Evolutionary conservation across 2,329 filamentous ascomycete species (phyloP), one percentile per base, ranked within the genome.

Genomic region (Colletotrichum nymphaeae): DNA sequence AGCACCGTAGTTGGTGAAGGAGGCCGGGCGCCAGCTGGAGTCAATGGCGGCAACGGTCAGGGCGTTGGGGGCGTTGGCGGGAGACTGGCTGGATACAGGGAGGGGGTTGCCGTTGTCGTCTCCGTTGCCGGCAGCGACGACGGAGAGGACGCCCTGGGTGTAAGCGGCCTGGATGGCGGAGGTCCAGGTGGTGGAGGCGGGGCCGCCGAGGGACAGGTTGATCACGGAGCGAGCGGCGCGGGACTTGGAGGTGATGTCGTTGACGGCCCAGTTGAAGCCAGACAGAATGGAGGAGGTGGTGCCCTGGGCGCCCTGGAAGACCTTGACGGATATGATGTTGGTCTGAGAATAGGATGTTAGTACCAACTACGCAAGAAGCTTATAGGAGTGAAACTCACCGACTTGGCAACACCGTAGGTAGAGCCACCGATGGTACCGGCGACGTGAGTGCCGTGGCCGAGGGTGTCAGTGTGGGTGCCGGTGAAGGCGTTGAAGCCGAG

Each of bases 61-160:
- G 62, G 87, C 88, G 32, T 81, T 80, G 14, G 84, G 76, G 8
- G 85, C 84, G 1, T 84, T 86, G 2, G 87, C 88, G 0, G 88
- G 88, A 0, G 88, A 90, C 35, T 37, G 14, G 35, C 35, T 37
- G 35, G 35, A 37, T 14, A 37, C 35, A 16, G 35, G 35, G 14
- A 37, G 35, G 55, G 78, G 81, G 75, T 81, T 79, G 7, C 42
- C 63, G 5, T 60, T 66, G 24, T 63, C 59, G 2, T 83, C 81
- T 16, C 77, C 78, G 78, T 90, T 91, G 22, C 89, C 89, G 24
- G 89, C 89, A 3, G 89, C 88, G 0, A 89, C 88, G 35, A 88
- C 86, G 1, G 87, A 83, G 63, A 88, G 83, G 32, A 91, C 81
- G 22, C 88, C 88, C 1, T 79, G 77, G 32, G 77, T 76, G 76